Percentiles rank a stretch among this genome's conserved stretches.
phyloP scores from a whole-genome alignment of 2,329 filamentous ascomycete species.

The Xylaria sp. region DNA sequence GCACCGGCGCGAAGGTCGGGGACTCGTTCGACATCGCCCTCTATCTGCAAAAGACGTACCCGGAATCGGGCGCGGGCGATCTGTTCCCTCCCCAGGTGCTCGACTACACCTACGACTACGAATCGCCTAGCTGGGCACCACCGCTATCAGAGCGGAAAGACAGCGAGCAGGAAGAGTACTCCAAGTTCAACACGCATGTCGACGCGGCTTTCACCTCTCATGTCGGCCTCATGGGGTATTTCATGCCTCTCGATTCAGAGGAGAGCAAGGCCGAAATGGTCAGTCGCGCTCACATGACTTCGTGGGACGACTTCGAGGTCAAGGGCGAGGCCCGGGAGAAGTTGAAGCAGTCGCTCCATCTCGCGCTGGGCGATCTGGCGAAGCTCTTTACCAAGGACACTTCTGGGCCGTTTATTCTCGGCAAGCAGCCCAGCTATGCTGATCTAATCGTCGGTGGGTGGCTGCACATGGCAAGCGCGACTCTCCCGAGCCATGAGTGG shows the following conservation, averaged over 20 bases:
- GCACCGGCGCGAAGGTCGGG: conserved; percentile 52
- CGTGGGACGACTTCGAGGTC: conserved; percentile 49
- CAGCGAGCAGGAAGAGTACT: background rate
- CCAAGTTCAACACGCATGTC: conserved; percentile 57
- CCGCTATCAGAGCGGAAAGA: background rate
- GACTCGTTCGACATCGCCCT: conserved; percentile 71
- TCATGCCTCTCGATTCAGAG: conserved; percentile 54
- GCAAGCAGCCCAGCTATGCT: conserved; percentile 33
- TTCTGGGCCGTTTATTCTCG: conserved; percentile 34
- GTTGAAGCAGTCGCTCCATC: conserved; percentile 15
- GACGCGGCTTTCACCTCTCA: conserved; percentile 57
- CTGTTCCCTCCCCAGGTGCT: conserved; percentile 52
- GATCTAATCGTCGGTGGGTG: conserved; percentile 39
- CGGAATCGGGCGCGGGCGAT: conserved; percentile 43
- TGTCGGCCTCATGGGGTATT: conserved; percentile 50
- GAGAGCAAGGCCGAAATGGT: conserved; percentile 53
- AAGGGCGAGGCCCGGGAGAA: conserved; percentile 31
- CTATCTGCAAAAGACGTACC: conserved; percentile 61
- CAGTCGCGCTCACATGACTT: conserved; percentile 49
- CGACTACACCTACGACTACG: conserved; percentile 45
- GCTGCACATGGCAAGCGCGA: conserved; percentile 28
- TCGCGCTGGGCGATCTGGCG: conserved; percentile 28
- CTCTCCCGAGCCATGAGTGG: conserved; percentile 31
- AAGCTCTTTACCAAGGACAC: conserved; percentile 25
- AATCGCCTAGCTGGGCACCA: background rate